Evolutionary conservation across 768 basidiomycete species (phyloP), one percentile per base, ranked within the genome.

Genomic region (Leccinum broughii): DNA sequence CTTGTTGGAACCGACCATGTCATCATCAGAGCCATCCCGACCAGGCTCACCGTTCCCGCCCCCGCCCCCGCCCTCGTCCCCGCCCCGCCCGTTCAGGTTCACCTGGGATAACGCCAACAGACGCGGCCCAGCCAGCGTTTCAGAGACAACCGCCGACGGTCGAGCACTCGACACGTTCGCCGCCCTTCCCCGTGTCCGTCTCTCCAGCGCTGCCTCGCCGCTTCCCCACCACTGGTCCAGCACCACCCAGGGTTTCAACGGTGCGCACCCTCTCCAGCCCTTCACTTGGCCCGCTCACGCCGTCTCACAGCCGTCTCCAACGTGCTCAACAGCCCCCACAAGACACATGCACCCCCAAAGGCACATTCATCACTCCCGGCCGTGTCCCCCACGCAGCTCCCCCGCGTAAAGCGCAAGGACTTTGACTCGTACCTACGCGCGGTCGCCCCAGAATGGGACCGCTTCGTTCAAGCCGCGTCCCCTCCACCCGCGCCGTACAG

Each of bases 291-390:
- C 22, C 22, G 22, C 22, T 24, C 22, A 24, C 26, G 26, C 24
- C 24, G 9, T 44, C n/a, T 20, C 51, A 14, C 72, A 97, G 95
- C 94, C 41, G 95, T 97, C 64, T 95, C 95, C 9, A 95, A 92
- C 17, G 92, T 97, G 28, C 83, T 97, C 55, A 95, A 95, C 68
- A 94, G 90, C 67, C 95, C 95, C 1, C 87, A 89, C 68, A 90
- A 88, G 75, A 83, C 81, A 37, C 88, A 90, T 52, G 88, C 90
- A 7, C 93, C 95, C 13, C 90, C 95, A 32, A 92, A 96, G 70
- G 86, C 93, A 0, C 92, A 95, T 65, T 90, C 93, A 1, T 75
- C 86, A 0, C 77, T 98, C 17, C 89, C 92, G 2, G 73, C 88
- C 35, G 85, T 87, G 3, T 82, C 83, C 3, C 84, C 88, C 7